A percentile compares a stretch with the other conserved stretches of the same genome.
Evolutionary conservation across 106 monocot species (phyloP).

Genomic region (Iris macrosiphon): DNA sequence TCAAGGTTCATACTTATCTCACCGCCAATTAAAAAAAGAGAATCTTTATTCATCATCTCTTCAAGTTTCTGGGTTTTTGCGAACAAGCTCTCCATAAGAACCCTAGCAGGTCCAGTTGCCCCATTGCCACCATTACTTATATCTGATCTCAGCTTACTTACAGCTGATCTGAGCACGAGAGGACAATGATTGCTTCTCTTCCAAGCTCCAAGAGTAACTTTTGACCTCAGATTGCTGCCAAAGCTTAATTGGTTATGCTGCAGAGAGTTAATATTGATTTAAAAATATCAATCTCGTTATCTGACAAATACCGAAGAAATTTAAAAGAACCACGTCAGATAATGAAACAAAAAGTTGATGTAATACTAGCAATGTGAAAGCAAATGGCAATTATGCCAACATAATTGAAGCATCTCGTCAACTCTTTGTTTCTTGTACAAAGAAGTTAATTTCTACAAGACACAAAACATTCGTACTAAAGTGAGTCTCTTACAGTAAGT

Average conservation of each 20-base stretch:
- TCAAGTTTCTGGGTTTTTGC: slow-evolving; percentile 30
- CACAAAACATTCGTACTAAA: too few species aligned
- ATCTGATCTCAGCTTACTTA: slow-evolving; percentile 22
- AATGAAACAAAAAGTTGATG: neutral
- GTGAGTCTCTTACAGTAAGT: too few species aligned
- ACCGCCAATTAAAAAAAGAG: slow-evolving; percentile 7
- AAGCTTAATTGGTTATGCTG: slow-evolving; percentile 16
- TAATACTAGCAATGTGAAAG: neutral
- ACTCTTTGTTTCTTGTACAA: too few species aligned
- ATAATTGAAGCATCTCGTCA: too few species aligned
- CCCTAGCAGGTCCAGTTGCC: slow-evolving; percentile 32
- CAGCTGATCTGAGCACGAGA: slow-evolving; percentile 7
- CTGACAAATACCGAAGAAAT: neutral
- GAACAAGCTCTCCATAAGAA: slow-evolving; percentile 44
- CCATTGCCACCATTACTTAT: slow-evolving; percentile 19
- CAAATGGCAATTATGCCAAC: too few species aligned
- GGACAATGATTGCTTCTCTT: slow-evolving; percentile 7
- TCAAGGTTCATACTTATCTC: slow-evolving; percentile 36
- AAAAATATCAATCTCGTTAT: neutral
- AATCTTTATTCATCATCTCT: slow-evolving; percentile 22
- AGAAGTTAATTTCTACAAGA: too few species aligned
- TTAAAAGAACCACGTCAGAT: neutral
- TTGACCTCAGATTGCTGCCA: slow-evolving; percentile 7
- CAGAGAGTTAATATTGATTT: neutral
- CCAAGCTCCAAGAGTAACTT: slow-evolving; percentile 10